phyloP scores from a whole-genome alignment of 108 stramenopile species.

The Pseudonitzschia multiseries region DNA sequence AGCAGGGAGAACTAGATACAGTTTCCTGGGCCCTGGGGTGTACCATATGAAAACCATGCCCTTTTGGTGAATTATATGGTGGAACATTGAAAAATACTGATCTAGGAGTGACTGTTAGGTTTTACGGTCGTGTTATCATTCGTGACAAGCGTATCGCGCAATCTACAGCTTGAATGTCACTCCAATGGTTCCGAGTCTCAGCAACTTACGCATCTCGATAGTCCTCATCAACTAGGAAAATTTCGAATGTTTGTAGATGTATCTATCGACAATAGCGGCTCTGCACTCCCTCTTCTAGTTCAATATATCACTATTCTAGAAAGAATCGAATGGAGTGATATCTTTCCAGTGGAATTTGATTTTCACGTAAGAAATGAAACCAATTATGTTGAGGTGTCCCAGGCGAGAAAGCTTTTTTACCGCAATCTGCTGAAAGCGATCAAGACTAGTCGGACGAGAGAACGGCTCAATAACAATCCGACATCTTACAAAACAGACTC shows the following conservation, averaged over 20 bases:
- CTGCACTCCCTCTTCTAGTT: not conserved
- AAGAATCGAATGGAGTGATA: not conserved
- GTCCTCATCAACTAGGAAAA: constrained; percentile 1
- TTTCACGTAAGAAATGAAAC: not conserved
- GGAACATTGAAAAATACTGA: not conserved
- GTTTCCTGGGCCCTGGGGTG: not conserved
- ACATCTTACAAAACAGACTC: not conserved
- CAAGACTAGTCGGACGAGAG: not conserved
- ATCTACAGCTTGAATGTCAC: not conserved
- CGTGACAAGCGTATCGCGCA: not conserved
- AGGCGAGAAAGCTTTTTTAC: not conserved
- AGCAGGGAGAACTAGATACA: not conserved
- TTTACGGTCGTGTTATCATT: not conserved
- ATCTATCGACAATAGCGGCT: constrained; percentile 5
- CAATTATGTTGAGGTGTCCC: not conserved
- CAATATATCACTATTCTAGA: constrained; percentile 10
- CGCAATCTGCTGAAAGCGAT: not conserved
- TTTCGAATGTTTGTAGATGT: constrained; percentile 14
- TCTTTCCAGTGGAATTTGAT: not conserved
- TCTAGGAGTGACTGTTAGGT: not conserved
- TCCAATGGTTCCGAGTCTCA: not conserved
- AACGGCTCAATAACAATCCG: constrained; percentile 25
- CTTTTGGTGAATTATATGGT: not conserved
- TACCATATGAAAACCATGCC: not conserved
- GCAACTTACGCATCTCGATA: not conserved